Base-by-base conservation (phyloP, 2,329 filamentous ascomycete species). In the Cladophialophora carrionii region DNA sequence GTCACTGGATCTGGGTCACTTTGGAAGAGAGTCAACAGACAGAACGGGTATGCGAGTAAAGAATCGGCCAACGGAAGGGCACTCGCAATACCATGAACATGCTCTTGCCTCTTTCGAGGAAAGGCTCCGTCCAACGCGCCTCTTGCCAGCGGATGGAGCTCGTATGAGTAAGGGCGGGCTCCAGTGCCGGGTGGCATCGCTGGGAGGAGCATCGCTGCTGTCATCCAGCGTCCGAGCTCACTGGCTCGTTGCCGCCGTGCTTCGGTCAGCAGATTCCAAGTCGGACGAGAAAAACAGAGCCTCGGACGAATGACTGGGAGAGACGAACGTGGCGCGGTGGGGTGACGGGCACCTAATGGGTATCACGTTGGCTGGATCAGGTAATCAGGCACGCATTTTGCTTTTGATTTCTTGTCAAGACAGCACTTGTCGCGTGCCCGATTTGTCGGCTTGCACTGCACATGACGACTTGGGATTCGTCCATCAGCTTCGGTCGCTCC, bases 301-400 rank as follows among this genome's bases (percentile, higher is more conserved):
- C 12, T 32, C n/a, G 46, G 26, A 57, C 32, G 58, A 62, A 34
- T 59, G 59, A 60, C 17, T 34, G 57, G 29, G 48, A 55, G 43
- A 31, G 22, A 37, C n/a, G 49, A 29, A 31, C 31, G 46, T 24
- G 49, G 20, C 5, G 20, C 31, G 37, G 10, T 37, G 48, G 48
- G 22, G 26, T 3, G 34, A 43, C 9, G 41, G 32, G 29, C 8
- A 22, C 34, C 43, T 3, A 24, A 43, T 17, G 41, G 32, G 29
- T 3, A 22, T 34, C 43, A 43, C 17, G 43, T 63, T 59, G 49
- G 29, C 56, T 41, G 26, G 6, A 63, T 59, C 46, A 37, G 29
- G 61, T 54, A 63, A 54, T 54, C 61, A 63, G 61, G 61, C 61
- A 59, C 61, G 46, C 54, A 53, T 60, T 14, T 17, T 8, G 52